phyloP scores from a whole-genome alignment of 1,284 basidiomycete genomes.

The Melampsora larici-populina region DNA sequence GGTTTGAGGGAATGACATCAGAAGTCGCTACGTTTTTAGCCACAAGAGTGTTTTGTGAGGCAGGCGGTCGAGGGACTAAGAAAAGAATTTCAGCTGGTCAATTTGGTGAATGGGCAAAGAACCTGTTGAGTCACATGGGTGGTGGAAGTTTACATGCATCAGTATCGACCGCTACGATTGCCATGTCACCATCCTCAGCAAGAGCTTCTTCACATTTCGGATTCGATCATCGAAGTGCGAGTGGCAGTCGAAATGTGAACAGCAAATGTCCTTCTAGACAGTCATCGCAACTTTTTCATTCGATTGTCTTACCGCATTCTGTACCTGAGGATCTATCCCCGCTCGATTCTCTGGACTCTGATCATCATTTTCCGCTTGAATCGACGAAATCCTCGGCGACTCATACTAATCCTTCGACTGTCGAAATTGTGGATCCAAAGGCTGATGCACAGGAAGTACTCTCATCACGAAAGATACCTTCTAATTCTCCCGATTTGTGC shows the following conservation, averaged over 20 bases:
- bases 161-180: slow-evolving; percentile 53
- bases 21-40: slow-evolving; percentile 82
- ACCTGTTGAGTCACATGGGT: slow-evolving; percentile 63
- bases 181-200: slow-evolving; percentile 33
- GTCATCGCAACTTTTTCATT: slow-evolving; percentile 28
- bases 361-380: not conserved
- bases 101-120: slow-evolving; percentile 80
- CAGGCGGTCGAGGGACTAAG: slow-evolving; percentile 59
- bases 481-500: not conserved
- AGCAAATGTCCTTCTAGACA: not conserved
- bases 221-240: not conserved
- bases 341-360: not conserved
- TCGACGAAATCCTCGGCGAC: not conserved
- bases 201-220: slow-evolving; percentile 19
- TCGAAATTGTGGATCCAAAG: not conserved
- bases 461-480: not conserved
- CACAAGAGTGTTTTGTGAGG: slow-evolving; percentile 78
- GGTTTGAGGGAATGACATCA: slow-evolving; percentile 87
- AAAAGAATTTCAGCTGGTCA: slow-evolving; percentile 71
- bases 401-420: not conserved
- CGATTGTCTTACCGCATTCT: slow-evolving; percentile 15
- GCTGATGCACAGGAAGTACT: not conserved
- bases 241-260: not conserved
- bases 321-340: slow-evolving; percentile 33
- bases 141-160: slow-evolving; percentile 48